Evolutionary conservation across 2,329 filamentous ascomycete genomes (phyloP).

Genomic region (Scytalidium lignicola): DNA sequence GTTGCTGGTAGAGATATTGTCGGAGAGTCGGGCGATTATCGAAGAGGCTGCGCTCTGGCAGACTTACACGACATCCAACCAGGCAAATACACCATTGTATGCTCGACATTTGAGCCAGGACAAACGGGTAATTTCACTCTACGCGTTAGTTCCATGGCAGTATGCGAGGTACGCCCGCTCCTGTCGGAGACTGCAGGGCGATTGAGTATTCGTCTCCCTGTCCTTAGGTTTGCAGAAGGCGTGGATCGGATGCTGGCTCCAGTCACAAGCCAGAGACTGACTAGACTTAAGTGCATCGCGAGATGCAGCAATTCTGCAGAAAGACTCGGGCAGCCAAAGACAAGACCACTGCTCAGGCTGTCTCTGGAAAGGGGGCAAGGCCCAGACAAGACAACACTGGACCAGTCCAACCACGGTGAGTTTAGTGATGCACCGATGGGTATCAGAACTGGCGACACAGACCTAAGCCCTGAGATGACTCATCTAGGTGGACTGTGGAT

Average conservation of each 20-base stretch:
- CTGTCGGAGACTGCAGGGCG: conserved; percentile 71
- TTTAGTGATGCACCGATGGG: conserved; percentile 65
- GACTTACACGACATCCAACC: conserved; percentile 54
- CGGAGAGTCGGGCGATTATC: conserved; percentile 82
- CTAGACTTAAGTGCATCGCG: conserved; percentile 15
- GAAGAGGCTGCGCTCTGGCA: conserved; percentile 69
- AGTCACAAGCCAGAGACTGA: conserved; percentile 18
- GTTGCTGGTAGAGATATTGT: conserved; percentile 74
- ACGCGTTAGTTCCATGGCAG: conserved; percentile 60
- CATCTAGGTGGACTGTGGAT: conserved; percentile 64
- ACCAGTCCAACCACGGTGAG: conserved; percentile 64
- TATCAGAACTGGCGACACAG: conserved; percentile 67
- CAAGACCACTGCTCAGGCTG: conserved; percentile 55
- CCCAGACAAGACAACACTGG: conserved; percentile 59
- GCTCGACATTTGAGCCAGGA: conserved; percentile 81
- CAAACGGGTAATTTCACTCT: conserved; percentile 72
- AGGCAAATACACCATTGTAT: conserved; percentile 81
- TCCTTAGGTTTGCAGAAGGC: conserved; percentile 43
- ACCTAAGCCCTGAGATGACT: conserved; percentile 61
- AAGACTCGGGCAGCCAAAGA: conserved; percentile 4
- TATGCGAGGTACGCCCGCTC: conserved; percentile 54
- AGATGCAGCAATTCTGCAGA: conserved; percentile 20
- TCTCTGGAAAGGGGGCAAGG: conserved; percentile 70
- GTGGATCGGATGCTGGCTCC: conserved; percentile 42
- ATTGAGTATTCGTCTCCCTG: conserved; percentile 54